Conservation (phyloP, 805 yeast species). For the Metschnikowia amazonensis region DNA sequence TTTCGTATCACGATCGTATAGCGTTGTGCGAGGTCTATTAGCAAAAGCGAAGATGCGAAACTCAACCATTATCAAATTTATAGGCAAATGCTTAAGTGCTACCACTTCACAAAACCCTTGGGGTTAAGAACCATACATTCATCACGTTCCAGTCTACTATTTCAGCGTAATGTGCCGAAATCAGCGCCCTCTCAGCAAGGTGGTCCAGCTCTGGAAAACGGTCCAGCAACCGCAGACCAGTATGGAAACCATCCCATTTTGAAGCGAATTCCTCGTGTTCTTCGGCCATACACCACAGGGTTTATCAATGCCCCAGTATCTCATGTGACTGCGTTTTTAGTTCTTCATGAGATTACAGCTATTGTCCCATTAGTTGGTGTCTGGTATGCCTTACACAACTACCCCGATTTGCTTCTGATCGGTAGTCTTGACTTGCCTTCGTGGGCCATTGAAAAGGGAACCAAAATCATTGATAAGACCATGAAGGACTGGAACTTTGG, state of each 20-base stretch:
- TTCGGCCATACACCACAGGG: constrained; percentile 48
- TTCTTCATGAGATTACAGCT: constrained; percentile 75
- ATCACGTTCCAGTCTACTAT: not conserved
- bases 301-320: constrained; percentile 56
- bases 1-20: not conserved
- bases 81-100: not conserved
- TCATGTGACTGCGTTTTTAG: constrained; percentile 58
- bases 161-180: not conserved
- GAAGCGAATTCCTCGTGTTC: constrained; percentile 45
- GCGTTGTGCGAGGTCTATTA: not conserved
- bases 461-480: constrained; percentile 51
- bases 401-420: constrained; percentile 38
- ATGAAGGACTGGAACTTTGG: constrained; percentile 36
- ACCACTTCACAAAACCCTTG: not conserved
- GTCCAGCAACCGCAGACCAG: not conserved
- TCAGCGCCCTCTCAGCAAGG: not conserved
- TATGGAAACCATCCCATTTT: constrained; percentile 27
- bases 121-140: constrained; percentile 1
- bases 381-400: constrained; percentile 63
- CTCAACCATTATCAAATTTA: not conserved
- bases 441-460: constrained; percentile 59
- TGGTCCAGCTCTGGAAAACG: not conserved
- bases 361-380: constrained; percentile 63
- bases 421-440: constrained; percentile 53
- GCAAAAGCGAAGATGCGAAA: not conserved